Conservation (phyloP, 1,139 yeast species). For the Hansenula anomala region DNA sequence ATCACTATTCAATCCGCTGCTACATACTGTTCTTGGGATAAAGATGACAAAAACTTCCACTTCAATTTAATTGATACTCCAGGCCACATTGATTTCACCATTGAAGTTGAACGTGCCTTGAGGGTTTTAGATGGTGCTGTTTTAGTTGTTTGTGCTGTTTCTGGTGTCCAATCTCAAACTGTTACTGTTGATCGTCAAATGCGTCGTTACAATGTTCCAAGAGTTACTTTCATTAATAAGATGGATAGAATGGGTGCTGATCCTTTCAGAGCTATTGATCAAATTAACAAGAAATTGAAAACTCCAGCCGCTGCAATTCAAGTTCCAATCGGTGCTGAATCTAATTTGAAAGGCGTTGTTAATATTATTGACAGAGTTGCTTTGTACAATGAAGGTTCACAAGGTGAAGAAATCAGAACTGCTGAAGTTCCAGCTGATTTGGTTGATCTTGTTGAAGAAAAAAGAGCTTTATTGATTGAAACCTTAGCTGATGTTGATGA, state of each 20-base stretch:
- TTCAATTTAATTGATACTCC: constrained; percentile 96
- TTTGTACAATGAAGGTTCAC: constrained; percentile 84
- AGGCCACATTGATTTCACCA: constrained; percentile 97
- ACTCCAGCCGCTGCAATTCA: constrained; percentile 97
- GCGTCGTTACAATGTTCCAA: constrained; percentile 96
- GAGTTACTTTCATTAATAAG: constrained; percentile 92
- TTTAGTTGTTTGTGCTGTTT: constrained; percentile 94
- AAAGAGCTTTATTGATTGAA: constrained; percentile 79
- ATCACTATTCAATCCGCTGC: constrained; percentile 99
- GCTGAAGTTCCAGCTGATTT: constrained; percentile 72
- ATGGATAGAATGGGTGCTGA: constrained; percentile 99
- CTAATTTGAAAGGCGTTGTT: constrained; percentile 79
- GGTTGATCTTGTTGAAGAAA: constrained; percentile 73
- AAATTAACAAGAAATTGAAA: constrained; percentile 77
- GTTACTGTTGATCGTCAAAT: constrained; percentile 98
- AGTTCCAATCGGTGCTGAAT: constrained; percentile 94
- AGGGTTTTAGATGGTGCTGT: constrained; percentile 98
- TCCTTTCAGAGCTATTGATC: constrained; percentile 93
- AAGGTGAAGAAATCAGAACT: constrained; percentile 71
- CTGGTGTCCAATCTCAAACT: constrained; percentile 97
- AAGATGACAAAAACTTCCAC: constrained; percentile 64
- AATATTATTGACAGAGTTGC: constrained; percentile 87
- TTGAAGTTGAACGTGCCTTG: constrained; percentile 96
- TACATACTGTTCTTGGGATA: constrained; percentile 95
- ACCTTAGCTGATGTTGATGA: constrained; percentile 97